Evolutionary conservation across 495 filamentous ascomycete species (phyloP).

Genomic region (Lophiotrema nucula): DNA sequence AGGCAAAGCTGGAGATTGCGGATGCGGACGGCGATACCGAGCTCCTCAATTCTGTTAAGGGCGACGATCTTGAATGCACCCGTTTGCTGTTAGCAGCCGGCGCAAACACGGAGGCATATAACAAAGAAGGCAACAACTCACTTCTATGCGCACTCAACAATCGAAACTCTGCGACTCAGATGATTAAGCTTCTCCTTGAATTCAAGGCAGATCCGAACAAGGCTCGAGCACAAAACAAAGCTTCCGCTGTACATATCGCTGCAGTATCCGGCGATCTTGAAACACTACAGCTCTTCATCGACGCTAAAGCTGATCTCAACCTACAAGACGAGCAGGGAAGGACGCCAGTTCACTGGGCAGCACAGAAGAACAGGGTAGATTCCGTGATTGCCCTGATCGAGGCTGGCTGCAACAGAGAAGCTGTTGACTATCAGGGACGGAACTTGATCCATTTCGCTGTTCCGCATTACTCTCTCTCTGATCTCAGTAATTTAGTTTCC

Average conservation of each 20-base stretch:
- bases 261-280: neutral
- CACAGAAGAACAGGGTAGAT: neutral
- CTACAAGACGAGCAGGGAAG: neutral
- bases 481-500: neutral
- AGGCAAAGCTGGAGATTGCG: neutral
- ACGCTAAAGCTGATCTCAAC: neutral
- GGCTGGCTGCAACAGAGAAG: neutral
- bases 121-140: neutral
- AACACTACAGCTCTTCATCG: neutral
- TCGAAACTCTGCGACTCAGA: neutral
- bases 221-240: neutral
- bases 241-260: neutral
- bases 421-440: neutral
- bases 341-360: neutral
- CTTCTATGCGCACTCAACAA: neutral
- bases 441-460: neutral
- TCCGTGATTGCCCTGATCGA: neutral
- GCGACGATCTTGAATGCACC: neutral
- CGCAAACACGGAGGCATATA: neutral
- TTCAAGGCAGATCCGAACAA: neutral
- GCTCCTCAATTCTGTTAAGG: neutral
- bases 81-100: neutral
- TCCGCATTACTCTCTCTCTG: neutral
- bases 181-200: neutral
- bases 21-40: neutral